phyloP scores from a whole-genome alignment of 2,329 filamentous ascomycete species.

The Ilyonectria mors-panacis region DNA sequence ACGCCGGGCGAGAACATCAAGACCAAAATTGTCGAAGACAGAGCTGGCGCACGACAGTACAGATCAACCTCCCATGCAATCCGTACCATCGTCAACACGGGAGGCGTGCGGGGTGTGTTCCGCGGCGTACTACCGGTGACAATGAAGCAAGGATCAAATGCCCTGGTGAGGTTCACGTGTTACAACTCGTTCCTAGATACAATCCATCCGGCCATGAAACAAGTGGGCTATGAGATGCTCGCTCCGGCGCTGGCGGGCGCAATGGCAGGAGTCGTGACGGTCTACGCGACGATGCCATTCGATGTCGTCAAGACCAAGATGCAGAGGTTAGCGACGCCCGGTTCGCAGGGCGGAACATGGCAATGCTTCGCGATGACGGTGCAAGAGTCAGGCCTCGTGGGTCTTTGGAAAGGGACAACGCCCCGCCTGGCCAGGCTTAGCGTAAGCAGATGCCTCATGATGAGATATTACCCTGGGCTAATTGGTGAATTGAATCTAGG shows the following conservation, averaged over 20 bases:
- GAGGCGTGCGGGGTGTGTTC: not conserved
- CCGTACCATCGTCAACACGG: not conserved
- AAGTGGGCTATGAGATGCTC: not conserved
- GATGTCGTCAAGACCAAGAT: conserved; percentile 8
- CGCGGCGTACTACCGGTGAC: conserved; percentile 5
- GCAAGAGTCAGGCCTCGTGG: not conserved
- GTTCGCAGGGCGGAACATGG: not conserved
- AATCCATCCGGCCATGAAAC: conserved; percentile 6
- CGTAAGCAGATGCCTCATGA: not conserved
- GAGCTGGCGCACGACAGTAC: conserved; percentile 28
- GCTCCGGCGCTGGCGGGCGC: conserved; percentile 3
- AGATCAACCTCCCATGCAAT: conserved; percentile 19
- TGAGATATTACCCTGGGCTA: no score
- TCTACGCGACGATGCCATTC: conserved; percentile 1
- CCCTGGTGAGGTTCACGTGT: conserved; percentile 23
- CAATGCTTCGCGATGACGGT: not conserved
- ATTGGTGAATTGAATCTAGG: not conserved
- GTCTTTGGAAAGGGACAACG: conserved; percentile 17
- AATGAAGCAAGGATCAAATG: conserved; percentile 25
- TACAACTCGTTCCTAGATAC: conserved; percentile 20
- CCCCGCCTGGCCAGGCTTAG: conserved; percentile 10
- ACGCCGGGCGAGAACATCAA: conserved; percentile 49
- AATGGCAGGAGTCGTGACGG: conserved; percentile 6
- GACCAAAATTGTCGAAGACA: conserved; percentile 46
- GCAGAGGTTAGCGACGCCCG: not conserved